A percentile compares a stretch with the other conserved stretches of the same genome.
Conservation (phyloP, 306 rosid species). For the Pterocarpus macrocarpus region DNA sequence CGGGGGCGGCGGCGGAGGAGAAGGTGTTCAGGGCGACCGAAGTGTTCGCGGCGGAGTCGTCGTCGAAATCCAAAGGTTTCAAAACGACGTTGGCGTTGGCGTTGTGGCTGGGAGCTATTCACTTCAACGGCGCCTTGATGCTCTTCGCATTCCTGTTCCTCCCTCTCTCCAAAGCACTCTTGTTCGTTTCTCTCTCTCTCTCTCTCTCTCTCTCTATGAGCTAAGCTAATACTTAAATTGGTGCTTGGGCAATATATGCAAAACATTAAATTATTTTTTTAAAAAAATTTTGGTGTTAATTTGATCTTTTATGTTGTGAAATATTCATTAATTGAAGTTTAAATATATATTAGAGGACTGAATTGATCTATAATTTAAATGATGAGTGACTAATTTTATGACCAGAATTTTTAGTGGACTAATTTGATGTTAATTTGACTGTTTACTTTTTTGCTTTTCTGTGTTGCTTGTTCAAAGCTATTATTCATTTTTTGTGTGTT, state of each 20-base stretch:
- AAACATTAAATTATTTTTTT: too few species aligned
- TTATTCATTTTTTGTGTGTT: background rate
- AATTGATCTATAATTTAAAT: too few species aligned
- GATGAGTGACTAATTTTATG: too few species aligned
- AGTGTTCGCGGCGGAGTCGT: conserved; percentile 41
- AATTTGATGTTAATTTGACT: too few species aligned
- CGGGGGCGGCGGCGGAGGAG: conserved; percentile 36
- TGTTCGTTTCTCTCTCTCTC: conserved; percentile 54
- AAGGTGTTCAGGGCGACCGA: conserved; percentile 52
- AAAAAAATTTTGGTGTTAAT: too few species aligned
- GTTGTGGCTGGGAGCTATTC: conserved; percentile 84
- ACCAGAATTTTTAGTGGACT: too few species aligned
- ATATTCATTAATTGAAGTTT: too few species aligned
- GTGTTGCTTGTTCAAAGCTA: too few species aligned
- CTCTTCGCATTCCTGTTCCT: conserved; percentile 68
- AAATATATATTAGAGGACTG: background rate
- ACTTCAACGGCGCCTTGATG: conserved; percentile 59
- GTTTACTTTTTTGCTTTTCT: too few species aligned
- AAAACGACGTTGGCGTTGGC: conserved; percentile 58
- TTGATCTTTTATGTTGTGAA: too few species aligned
- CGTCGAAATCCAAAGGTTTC: conserved; percentile 35
- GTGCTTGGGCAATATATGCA: too few species aligned
- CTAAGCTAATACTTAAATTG: too few species aligned
- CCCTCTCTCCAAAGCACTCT: conserved; percentile 64
- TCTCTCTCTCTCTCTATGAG: background rate